These are phyloP conservation scores for Leccinum ochraceum DNA, from an alignment of 768 basidiomycete genomes.

Conservation along the genomic window DNA sequence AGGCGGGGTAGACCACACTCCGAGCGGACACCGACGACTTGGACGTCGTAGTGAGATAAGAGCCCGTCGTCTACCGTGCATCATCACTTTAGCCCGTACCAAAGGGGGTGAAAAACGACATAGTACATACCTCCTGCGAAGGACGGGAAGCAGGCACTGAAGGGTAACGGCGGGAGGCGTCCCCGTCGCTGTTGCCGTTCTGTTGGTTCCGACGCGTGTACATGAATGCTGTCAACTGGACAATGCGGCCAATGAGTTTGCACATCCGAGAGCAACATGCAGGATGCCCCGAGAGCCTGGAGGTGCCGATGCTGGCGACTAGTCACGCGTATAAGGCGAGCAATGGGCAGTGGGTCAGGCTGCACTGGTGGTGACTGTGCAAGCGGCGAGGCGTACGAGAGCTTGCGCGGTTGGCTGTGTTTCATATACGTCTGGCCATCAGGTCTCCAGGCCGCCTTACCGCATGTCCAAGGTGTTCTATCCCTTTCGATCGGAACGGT, in stretches of 20 bases:
- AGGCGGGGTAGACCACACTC: background rate
- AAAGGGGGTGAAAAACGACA: background rate
- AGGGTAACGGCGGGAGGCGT: background rate
- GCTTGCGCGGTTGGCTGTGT: slow-evolving; percentile 2
- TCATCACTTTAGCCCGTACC: background rate
- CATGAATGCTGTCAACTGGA: slow-evolving; percentile 14
- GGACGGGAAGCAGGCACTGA: background rate
- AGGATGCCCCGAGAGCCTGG: slow-evolving; percentile 4
- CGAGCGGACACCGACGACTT: background rate
- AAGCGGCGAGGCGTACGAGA: background rate
- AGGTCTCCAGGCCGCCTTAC: background rate
- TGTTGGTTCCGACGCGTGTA: slow-evolving; percentile 1
- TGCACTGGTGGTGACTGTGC: background rate
- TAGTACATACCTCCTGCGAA: slow-evolving; percentile 14
- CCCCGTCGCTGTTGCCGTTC: background rate
- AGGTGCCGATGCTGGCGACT: background rate
- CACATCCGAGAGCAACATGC: slow-evolving; percentile 17
- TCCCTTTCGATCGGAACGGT: background rate
- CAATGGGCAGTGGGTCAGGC: slow-evolving; percentile 11
- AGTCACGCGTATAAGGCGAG: slow-evolving; percentile 8
- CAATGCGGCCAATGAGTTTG: slow-evolving; percentile 10
- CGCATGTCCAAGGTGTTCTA: background rate
- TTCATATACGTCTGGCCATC: slow-evolving; percentile 9
- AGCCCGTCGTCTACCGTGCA: slow-evolving; percentile 2
- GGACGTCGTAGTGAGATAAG: background rate